Evolutionary conservation across 1,284 basidiomycete genomes (phyloP).

Genomic region (Papiliotrema terrestris): DNA sequence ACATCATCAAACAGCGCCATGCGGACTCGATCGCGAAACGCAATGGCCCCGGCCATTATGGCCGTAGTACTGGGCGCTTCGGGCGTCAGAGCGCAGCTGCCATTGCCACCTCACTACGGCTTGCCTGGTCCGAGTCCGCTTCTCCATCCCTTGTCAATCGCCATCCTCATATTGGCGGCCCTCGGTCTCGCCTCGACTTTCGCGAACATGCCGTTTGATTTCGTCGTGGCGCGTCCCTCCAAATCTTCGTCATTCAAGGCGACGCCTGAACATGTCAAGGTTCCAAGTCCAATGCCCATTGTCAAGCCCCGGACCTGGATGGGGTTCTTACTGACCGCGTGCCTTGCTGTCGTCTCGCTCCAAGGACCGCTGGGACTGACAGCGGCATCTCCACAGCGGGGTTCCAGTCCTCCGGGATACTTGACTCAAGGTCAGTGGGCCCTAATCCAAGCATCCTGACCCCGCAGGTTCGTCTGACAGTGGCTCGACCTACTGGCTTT

Average conservation of each 20-base stretch:
- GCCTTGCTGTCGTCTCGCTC: neutral
- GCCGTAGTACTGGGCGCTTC: too few relatives aligned
- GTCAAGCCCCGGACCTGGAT: neutral
- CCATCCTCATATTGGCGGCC: slow-evolving; percentile 3
- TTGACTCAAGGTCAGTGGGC: neutral
- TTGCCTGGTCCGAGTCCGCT: neutral
- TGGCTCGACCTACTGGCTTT: too few relatives aligned
- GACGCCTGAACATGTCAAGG: neutral
- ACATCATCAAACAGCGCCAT: too few relatives aligned
- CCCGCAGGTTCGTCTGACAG: too few relatives aligned
- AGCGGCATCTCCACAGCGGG: neutral
- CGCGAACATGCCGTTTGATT: neutral
- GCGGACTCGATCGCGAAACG: too few relatives aligned
- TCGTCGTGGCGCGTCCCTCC: neutral
- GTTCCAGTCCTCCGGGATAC: neutral
- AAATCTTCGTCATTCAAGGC: neutral
- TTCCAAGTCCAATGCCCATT: neutral
- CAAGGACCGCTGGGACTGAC: neutral
- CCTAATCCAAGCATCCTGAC: neutral
- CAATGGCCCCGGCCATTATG: too few relatives aligned
- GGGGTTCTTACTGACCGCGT: neutral
- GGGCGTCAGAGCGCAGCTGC: too few relatives aligned
- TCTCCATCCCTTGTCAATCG: neutral
- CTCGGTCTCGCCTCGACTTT: slow-evolving; percentile 5
- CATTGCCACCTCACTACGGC: too few relatives aligned